Conservation (phyloP, 768 basidiomycete species). For the Podaxis pistillaris region DNA sequence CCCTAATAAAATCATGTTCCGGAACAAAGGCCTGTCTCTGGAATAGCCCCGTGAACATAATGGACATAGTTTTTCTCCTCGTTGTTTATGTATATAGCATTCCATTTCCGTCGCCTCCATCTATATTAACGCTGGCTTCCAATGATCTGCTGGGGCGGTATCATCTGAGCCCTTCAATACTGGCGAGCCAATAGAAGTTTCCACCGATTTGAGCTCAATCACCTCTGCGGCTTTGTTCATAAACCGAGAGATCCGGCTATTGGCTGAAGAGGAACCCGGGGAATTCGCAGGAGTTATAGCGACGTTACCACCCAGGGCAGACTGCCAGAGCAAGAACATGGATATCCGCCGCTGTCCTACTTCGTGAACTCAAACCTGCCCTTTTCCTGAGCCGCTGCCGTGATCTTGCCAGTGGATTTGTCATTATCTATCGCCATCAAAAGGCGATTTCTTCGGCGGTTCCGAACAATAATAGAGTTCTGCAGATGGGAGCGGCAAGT, state of each 20-base stretch:
- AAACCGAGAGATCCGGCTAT: slow-evolving; percentile 2
- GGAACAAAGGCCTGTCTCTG: too few relatives aligned
- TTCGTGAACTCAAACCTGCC: neutral
- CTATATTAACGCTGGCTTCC: neutral
- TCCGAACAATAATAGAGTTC: neutral
- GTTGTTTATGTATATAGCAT: neutral
- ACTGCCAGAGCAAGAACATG: neutral
- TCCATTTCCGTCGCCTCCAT: neutral
- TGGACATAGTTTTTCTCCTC: neutral
- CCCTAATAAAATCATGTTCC: too few relatives aligned
- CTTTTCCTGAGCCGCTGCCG: neutral
- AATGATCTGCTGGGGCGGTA: neutral
- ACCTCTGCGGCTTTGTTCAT: neutral
- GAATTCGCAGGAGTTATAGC: neutral
- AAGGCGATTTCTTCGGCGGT: neutral
- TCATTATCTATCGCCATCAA: neutral
- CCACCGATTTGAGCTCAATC: neutral
- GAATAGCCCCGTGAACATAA: neutral
- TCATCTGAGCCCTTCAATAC: neutral
- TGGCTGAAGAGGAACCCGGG: neutral
- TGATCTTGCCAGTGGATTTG: neutral
- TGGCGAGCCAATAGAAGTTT: neutral
- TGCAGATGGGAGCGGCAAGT: neutral
- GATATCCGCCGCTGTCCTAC: neutral
- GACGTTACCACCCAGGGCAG: neutral